Conservation (phyloP, 257 asterid genomes). For the Ballota nigra region DNA sequence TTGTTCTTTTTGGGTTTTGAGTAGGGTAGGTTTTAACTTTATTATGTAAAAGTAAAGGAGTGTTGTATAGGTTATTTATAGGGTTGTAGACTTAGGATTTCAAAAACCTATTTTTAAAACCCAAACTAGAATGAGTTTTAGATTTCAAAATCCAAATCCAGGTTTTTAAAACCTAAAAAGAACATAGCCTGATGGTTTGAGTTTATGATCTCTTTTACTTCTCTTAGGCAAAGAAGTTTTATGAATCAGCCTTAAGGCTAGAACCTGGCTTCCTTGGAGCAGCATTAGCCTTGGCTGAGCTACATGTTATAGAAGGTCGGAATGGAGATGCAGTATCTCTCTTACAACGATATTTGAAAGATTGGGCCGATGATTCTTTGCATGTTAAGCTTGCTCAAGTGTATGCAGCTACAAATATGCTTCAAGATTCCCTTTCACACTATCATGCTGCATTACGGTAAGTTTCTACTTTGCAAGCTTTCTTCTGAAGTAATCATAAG, state of each 20-base stretch:
- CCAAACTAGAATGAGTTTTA: no score
- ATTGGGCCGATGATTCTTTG: constrained; percentile 94
- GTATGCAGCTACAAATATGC: constrained; percentile 85
- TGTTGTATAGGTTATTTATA: no score
- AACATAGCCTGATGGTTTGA: no score
- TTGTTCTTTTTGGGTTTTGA: no score
- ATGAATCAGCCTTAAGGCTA: constrained; percentile 93
- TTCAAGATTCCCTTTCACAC: constrained; percentile 90
- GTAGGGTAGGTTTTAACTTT: no score
- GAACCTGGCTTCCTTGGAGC: constrained; percentile 99
- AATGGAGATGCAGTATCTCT: constrained; percentile 87
- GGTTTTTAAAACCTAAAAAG: no score
- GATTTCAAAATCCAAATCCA: no score
- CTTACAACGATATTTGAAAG: constrained; percentile 81
- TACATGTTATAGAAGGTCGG: constrained; percentile 91
- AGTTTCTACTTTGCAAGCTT: neutral
- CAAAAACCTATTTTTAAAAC: no score
- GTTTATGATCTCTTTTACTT: neutral
- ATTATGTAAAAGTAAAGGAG: no score
- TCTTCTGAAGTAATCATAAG: neutral
- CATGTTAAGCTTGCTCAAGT: constrained; percentile 98
- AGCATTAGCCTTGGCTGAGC: constrained; percentile 97
- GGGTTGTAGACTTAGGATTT: no score
- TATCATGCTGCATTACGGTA: constrained; percentile 94
- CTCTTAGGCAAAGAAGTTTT: constrained; percentile 86